Evolutionary conservation across 352 stramenopile genomes (phyloP), one percentile per base, ranked within the genome.

Genomic region (Elongisporangium anandrum): DNA sequence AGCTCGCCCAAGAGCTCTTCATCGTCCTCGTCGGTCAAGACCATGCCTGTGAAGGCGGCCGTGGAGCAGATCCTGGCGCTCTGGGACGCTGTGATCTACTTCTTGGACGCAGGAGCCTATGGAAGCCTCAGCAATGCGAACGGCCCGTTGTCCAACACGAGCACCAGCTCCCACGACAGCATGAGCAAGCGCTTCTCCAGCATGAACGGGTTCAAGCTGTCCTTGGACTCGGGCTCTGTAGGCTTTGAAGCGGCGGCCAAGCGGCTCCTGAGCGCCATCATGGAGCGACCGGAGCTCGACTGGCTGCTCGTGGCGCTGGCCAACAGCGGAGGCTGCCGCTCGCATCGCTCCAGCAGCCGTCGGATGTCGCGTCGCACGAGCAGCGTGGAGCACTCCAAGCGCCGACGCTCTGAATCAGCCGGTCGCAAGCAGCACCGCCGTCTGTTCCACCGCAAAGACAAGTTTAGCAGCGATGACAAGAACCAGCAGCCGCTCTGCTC

Each of bases 281-380:
- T 84, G 38, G 70, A 73, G 52, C 70, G 75, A 52, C 68, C 72
- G 15, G 77, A 88, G 58, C 77, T 91, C 52, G 81, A 91, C 53
- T 65, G 74, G 3, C 61, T 85, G 26, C 57, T 91, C 49, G 70
- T 88, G 56, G 66, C 77, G 2, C 64, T 77, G 24, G 73, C 69
- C 2, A 70, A 72, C 34, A 77, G 81, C 51, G 29, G 29, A 13
- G 77, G 70, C 15, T 91, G 81, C 60, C 76, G 73, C 41, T 56
- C 51, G 2, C 76, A 85, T 24, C 56, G 51, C 21, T 56, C 64
- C 77, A 84, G 56, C 68, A 70, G 10, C 57, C 61, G 2, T 59
- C 70, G 7, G 61, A 68, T 41, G 38, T 21, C 53, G 20, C 68
- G 60, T 26, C 53, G 47, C 20, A 54, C 66, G 39, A 45, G 26